Evolutionary conservation across 2,329 filamentous ascomycete species (phyloP), one percentile per base, ranked within the genome.

Genomic region (Alternaria infectoria): DNA sequence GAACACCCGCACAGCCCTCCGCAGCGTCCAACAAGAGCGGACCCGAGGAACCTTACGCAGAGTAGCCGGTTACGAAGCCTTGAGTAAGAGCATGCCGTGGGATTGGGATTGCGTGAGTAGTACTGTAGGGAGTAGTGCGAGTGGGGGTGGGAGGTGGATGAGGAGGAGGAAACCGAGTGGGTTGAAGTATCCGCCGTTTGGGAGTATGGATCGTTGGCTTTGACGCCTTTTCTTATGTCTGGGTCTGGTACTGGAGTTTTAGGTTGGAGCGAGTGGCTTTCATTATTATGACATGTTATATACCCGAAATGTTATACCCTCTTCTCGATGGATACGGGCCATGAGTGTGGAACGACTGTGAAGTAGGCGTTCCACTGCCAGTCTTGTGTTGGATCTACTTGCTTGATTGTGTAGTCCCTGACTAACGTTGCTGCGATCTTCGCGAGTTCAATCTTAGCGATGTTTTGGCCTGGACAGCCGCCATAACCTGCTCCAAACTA

Each of bases 401-500:
- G 66, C 32, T 72, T 61, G 46, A 81, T 68, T 2, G 79, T 74
- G 54, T 74, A 80, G 46, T 81, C 76, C 9, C 75, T 65, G 3
- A 79, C 45, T 9, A 81, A 49, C 5, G 74, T 78, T 2, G 77
- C 71, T 3, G 72, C 57, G n/a, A 78, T 64, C 63, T 82, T 81
- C 19, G 66, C 71, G 6, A 81, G 60, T 66, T 82, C 75, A 32
- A 81, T 64, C 46, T 76, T 72, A 9, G 78, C 79, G 6, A 81
- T 69, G 44, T 80, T 74, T 17, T 74, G 74, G 0, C 80, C 80
- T 17, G 76, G 74, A 51, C 79, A 82, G 45, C 71, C 68, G 23
- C 74, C 76, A 44, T 80, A 81, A 8, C 81, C 79, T 6, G 75
- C 75, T 21, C 79, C 79, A 64, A 79, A 82, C 64, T 72, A 11